These are phyloP conservation scores for Incumbomyces delicatus DNA, from an alignment of 2,329 filamentous ascomycete species.

Conservation along the genomic window DNA sequence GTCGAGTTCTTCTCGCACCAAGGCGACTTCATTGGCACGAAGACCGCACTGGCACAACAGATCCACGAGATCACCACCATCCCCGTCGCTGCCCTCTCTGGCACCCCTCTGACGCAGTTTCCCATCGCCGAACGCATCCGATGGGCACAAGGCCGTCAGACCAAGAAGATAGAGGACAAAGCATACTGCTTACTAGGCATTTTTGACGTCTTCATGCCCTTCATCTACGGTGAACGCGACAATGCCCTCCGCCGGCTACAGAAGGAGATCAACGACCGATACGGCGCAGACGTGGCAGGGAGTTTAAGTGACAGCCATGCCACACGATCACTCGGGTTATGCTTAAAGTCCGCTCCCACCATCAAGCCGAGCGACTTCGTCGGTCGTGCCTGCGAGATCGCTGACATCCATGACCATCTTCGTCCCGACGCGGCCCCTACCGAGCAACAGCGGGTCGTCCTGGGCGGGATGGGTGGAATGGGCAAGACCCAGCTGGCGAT, in stretches of 20 bases:
- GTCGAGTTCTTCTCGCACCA: constrained; percentile 23
- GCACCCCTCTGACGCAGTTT: no score
- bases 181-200: no score
- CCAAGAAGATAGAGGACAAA: no score
- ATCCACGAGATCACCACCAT: constrained; percentile 21
- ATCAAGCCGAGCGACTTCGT: constrained; percentile 5
- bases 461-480: constrained; percentile 39
- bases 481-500: constrained; percentile 14
- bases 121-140: no score
- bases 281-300: no score
- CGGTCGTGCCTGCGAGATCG: constrained; percentile 10
- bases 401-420: constrained; percentile 11
- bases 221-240: no score
- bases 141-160: no score
- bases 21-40: constrained; percentile 17
- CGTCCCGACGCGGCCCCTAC: background rate
- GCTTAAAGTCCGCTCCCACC: background rate
- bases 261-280: no score
- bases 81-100: no score
- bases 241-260: no score
- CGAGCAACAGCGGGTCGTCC: constrained; percentile 14
- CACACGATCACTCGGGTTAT: background rate
- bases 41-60: constrained; percentile 15
- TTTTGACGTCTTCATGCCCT: no score
- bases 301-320: no score